Evolutionary conservation across 2,329 filamentous ascomycete genomes (phyloP).

Genomic region (Phymatotrichopsis omnivora): DNA sequence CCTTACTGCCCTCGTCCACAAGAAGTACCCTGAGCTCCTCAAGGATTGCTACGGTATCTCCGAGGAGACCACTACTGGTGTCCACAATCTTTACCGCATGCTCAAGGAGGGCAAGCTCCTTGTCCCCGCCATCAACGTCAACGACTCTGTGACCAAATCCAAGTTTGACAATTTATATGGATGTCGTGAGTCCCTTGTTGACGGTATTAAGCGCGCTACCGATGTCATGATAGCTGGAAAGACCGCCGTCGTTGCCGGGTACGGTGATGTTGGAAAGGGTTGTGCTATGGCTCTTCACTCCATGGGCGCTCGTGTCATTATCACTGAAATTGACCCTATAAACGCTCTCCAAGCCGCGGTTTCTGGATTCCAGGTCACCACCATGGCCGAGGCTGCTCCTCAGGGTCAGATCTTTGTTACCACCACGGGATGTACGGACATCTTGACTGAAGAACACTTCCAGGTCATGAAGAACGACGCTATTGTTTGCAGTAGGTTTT

Average conservation of each 20-base stretch:
- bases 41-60: conserved; percentile 97
- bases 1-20: conserved; percentile 89
- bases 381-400: conserved; percentile 91
- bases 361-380: conserved; percentile 90
- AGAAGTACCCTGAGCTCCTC: conserved; percentile 97
- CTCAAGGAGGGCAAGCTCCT: conserved; percentile 82
- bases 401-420: conserved; percentile 97
- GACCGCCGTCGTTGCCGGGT: conserved; percentile 94
- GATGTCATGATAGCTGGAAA: conserved; percentile 99
- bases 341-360: conserved; percentile 98
- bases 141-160: conserved; percentile 99
- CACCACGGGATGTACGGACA: conserved; percentile 98
- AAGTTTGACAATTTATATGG: conserved; percentile 99
- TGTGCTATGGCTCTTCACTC: conserved; percentile 90
- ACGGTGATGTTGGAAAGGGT: conserved; percentile 98
- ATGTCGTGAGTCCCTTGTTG: conserved; percentile 95
- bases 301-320: conserved; percentile 93
- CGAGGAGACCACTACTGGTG: conserved; percentile 98
- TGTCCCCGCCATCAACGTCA: conserved; percentile 96
- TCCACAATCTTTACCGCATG: conserved; percentile 99
- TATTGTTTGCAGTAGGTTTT: conserved; percentile 81
- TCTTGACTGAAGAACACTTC: conserved; percentile 85
- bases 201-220: conserved; percentile 99
- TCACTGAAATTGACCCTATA: conserved; percentile 98
- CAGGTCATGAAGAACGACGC: conserved; percentile 92